phyloP scores from a whole-genome alignment of 148 eudicot genomes.

The Fagopyrum homotropicum region DNA sequence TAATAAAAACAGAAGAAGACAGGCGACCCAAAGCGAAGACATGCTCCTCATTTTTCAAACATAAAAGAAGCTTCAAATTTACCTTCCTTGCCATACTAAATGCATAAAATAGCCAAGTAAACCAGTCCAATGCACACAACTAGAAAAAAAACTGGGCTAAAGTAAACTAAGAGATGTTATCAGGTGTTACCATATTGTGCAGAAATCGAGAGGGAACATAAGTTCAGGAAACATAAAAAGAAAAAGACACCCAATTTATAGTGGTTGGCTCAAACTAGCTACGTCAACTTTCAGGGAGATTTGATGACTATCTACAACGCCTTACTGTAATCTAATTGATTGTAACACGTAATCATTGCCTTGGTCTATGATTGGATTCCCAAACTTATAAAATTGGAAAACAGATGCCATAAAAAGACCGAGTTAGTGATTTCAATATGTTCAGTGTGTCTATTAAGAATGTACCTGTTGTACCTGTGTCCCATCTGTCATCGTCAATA shows the following conservation, averaged over 20 bases:
- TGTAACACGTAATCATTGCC: neutral
- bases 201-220: too few species aligned
- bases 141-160: neutral
- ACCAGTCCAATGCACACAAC: neutral
- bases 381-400: neutral
- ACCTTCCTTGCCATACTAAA: neutral
- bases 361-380: neutral
- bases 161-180: neutral
- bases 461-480: conserved; percentile 84
- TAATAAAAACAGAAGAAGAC: too few species aligned
- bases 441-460: neutral
- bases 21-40: neutral
- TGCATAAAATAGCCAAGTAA: neutral
- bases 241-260: too few species aligned
- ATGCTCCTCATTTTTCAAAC: neutral
- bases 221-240: too few species aligned
- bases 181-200: neutral
- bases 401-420: neutral
- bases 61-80: neutral
- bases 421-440: neutral
- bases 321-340: neutral
- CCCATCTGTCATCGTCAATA: conserved; percentile 63
- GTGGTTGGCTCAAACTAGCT: too few species aligned
- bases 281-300: neutral
- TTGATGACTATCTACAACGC: neutral